Percentiles rank a stretch among this genome's conserved stretches.
Evolutionary conservation across 805 yeast genomes (phyloP).

Genomic region (Myxozyma geophila): DNA sequence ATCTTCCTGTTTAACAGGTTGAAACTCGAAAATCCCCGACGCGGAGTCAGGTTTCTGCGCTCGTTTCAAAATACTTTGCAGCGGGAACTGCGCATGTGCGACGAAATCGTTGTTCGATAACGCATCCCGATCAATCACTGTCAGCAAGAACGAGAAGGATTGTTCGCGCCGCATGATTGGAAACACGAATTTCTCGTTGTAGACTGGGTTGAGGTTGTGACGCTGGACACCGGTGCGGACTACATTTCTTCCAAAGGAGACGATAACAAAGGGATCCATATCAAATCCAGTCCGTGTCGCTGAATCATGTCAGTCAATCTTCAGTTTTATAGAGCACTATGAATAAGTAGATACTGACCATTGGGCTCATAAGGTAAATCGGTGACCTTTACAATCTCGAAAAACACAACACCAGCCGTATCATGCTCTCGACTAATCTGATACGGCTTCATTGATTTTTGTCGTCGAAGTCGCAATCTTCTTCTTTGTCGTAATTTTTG

Average conservation of each 20-base stretch:
- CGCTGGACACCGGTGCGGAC: slow-evolving; percentile 83
- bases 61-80: slow-evolving; percentile 52
- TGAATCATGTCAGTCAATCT: background rate
- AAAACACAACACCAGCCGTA: slow-evolving; percentile 67
- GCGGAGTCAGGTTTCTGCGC: slow-evolving; percentile 45
- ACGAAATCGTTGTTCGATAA: slow-evolving; percentile 83
- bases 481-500: slow-evolving; percentile 2
- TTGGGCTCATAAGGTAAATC: slow-evolving; percentile 80
- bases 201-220: slow-evolving; percentile 81
- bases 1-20: background rate
- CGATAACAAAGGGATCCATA: slow-evolving; percentile 95
- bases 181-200: slow-evolving; percentile 78
- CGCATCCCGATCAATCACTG: slow-evolving; percentile 82
- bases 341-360: slow-evolving; percentile 33
- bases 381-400: slow-evolving; percentile 74
- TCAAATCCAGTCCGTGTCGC: slow-evolving; percentile 79
- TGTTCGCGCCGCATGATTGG: slow-evolving; percentile 72
- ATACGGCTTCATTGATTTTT: slow-evolving; percentile 14
- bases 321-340: too few relatives aligned
- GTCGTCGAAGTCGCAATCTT: slow-evolving; percentile 10
- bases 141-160: slow-evolving; percentile 67
- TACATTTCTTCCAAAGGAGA: slow-evolving; percentile 85
- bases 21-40: slow-evolving; percentile 42
- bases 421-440: slow-evolving; percentile 35
- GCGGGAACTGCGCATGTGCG: slow-evolving; percentile 64